Percentiles rank a stretch among this genome's conserved stretches.
Evolutionary conservation across 1,284 basidiomycete species (phyloP).

Genomic region (Pseudozyma pruni): DNA sequence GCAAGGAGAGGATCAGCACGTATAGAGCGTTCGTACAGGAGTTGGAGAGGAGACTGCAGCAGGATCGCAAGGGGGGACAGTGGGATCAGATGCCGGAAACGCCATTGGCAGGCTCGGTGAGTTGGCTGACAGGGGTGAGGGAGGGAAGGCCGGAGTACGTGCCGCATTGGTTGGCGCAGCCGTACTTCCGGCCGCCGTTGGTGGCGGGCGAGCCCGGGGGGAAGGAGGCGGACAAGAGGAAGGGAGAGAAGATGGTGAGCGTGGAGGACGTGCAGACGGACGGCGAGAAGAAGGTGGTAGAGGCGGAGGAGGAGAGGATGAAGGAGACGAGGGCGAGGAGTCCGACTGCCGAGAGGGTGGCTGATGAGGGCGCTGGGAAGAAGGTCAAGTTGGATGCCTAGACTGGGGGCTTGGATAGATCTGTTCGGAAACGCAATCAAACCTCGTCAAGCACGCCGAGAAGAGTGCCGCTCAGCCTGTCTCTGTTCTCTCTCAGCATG

Average conservation of each 20-base stretch:
- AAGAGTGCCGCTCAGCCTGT: too few species aligned
- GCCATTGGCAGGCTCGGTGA: conserved; percentile 25
- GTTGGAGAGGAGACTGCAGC: conserved; percentile 77
- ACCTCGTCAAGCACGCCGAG: too few species aligned
- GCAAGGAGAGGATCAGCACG: conserved; percentile 71
- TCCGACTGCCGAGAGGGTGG: conserved; percentile 7
- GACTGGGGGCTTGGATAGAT: too few species aligned
- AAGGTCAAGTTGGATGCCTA: conserved; percentile 5
- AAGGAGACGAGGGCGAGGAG: conserved; percentile 12
- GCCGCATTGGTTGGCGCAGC: conserved; percentile 86
- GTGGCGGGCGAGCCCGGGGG: conserved; percentile 8
- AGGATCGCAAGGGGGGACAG: conserved; percentile 66
- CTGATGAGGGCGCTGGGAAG: conserved; percentile 5
- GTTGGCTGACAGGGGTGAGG: conserved; percentile 55
- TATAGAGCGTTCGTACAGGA: conserved; percentile 76
- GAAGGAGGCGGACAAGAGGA: conserved; percentile 1
- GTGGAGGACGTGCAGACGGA: conserved; percentile 24
- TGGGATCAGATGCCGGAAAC: conserved; percentile 21
- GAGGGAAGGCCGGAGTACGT: conserved; percentile 71
- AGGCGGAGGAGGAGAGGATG: background rate
- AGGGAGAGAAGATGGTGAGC: conserved; percentile 5
- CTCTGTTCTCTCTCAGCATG: too few species aligned
- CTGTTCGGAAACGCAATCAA: too few species aligned
- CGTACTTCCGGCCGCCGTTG: conserved; percentile 76
- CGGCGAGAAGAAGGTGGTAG: conserved; percentile 6